Evolutionary conservation across 805 yeast genomes (phyloP), one percentile per base, ranked within the genome.

Genomic region (Wickerhamomyces queroliae): DNA sequence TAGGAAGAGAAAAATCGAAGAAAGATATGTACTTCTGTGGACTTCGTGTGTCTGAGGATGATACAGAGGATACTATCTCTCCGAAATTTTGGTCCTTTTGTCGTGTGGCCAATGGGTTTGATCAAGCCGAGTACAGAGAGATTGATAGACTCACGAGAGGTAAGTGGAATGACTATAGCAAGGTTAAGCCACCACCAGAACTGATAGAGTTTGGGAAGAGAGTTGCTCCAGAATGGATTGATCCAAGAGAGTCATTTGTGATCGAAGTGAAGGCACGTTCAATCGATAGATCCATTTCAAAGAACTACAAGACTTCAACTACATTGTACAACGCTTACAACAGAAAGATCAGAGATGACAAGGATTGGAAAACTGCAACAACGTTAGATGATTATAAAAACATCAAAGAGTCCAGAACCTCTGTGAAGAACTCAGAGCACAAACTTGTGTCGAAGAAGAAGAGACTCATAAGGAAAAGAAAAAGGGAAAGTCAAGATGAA

Each of bases 211-310:
- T 83, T 62, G 90, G 88, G 1, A 63, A 70, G 5, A 67, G 72
- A 37, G 58, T 63, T 12, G 95, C 96, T 0, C 76, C 70, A 24
- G 72, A 70, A 42, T 90, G 96, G 95, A 83, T 91, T 21, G 65
- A 78, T 42, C 97, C 97, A 0, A 63, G 68, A 28, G 76, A 84
- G 22, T 83, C 95, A 1, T 53, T 90, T 3, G 91, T 91, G 0
- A 52, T 91, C 7, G 95, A 89, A 55, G 77, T 90, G 15, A 88
- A 84, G 53, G 95, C 95, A 0, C 66, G 95, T 33, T 78, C 89
- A 3, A 67, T 88, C 6, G 80, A 78, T 43, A 57, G 65, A 11
- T 65, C 74, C 2, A 65, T 63, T 11, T 59, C 72, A 0, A 58
- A 53, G 11, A 66, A 68, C 2, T 89, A 77, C 49, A 79, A 78